A percentile compares a stretch with the other conserved stretches of the same genome.
Conservation (phyloP, 768 basidiomycete genomes). For the Xerocomus potaroensis region DNA sequence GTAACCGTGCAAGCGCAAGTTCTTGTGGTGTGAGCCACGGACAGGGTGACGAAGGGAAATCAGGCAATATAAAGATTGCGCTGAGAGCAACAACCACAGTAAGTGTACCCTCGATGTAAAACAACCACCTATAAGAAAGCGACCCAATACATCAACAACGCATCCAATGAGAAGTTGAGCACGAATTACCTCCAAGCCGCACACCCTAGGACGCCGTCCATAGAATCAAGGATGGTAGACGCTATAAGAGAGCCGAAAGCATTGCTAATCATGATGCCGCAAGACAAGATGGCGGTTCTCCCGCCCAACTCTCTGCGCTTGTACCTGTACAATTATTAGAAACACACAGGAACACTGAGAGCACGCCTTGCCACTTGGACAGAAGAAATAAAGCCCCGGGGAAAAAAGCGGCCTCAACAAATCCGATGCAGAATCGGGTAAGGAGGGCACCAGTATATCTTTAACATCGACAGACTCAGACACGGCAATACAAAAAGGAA, state of each 20-base stretch:
- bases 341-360: slow-evolving; percentile 33
- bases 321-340: slow-evolving; percentile 52
- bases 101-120: slow-evolving; percentile 61
- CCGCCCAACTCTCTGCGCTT: slow-evolving; percentile 65
- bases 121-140: slow-evolving; percentile 57
- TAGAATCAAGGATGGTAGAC: slow-evolving; percentile 65
- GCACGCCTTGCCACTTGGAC: slow-evolving; percentile 32
- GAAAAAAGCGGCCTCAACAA: slow-evolving; percentile 68
- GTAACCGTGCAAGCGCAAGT: slow-evolving; percentile 48
- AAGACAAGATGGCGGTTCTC: slow-evolving; percentile 62
- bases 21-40: slow-evolving; percentile 61
- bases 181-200: slow-evolving; percentile 64
- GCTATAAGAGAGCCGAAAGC: slow-evolving; percentile 80
- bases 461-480: slow-evolving; percentile 6
- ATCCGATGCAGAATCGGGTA: slow-evolving; percentile 74
- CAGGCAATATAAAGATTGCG: slow-evolving; percentile 65
- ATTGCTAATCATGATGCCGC: slow-evolving; percentile 74
- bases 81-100: slow-evolving; percentile 47
- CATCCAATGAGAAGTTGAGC: not conserved
- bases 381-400: slow-evolving; percentile 51
- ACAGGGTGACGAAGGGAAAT: slow-evolving; percentile 59
- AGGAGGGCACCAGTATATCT: slow-evolving; percentile 63
- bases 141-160: not conserved
- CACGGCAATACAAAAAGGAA: not conserved
- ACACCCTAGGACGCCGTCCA: slow-evolving; percentile 65